Conservation (phyloP, 768 basidiomycete species). For the Suillus sp. region DNA sequence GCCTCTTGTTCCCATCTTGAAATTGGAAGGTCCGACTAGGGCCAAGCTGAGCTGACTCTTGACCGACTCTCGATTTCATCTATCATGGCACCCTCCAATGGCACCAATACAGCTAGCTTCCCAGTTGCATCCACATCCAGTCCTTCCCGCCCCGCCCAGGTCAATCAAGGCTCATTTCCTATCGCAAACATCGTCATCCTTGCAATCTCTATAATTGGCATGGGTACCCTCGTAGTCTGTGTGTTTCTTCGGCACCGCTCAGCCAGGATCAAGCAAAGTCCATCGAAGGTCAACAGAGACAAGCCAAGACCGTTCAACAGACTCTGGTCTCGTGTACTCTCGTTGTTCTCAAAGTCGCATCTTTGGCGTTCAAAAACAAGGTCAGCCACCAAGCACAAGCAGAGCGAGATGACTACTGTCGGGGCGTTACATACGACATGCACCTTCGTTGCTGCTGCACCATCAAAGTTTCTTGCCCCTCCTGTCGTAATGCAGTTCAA, state of each 20-base stretch:
- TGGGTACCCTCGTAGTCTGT: constrained; percentile 22
- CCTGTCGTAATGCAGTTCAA: constrained; percentile 27
- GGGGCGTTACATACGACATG: constrained; percentile 26
- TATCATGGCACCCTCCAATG: not conserved
- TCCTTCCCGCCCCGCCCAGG: not conserved
- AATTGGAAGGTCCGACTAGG: not conserved
- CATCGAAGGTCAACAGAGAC: not conserved
- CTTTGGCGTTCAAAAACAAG: constrained; percentile 9
- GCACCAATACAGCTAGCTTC: not conserved
- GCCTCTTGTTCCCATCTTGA: not conserved
- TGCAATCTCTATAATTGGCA: constrained; percentile 19
- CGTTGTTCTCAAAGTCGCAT: not conserved
- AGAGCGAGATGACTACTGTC: constrained; percentile 20
- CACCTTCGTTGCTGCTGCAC: constrained; percentile 29
- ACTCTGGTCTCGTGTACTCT: constrained; percentile 3
- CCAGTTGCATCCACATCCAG: not conserved
- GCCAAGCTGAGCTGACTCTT: not conserved
- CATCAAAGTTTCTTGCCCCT: constrained; percentile 23
- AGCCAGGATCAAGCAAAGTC: constrained; percentile 2
- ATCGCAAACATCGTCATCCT: constrained; percentile 25
- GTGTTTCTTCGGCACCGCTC: constrained; percentile 26
- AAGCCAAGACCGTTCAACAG: not conserved
- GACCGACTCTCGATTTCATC: not conserved
- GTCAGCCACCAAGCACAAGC: not conserved
- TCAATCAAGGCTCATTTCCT: constrained; percentile 5